Evolutionary conservation across 2,329 filamentous ascomycete genomes (phyloP).

Genomic region (Fusarium nodosum): DNA sequence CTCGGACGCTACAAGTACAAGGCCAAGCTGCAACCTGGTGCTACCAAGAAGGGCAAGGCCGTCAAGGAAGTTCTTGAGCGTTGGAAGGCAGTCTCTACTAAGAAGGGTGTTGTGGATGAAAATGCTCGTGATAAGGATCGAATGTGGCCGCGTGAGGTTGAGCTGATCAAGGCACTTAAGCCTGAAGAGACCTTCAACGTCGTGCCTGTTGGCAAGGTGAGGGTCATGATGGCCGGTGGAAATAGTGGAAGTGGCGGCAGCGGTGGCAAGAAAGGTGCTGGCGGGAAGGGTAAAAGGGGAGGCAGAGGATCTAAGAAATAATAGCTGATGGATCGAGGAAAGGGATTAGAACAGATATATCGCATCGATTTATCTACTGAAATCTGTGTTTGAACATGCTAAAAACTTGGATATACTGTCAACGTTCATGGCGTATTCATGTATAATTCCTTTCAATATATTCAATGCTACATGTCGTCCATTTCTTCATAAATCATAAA

Average conservation of each 20-base stretch:
- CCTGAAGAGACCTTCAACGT: conserved; percentile 84
- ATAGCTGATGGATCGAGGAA: conserved; percentile 12
- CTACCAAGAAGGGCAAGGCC: conserved; percentile 93
- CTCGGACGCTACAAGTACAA: conserved; percentile 87
- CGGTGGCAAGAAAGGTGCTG: conserved; percentile 56
- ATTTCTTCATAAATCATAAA: conserved; percentile 25
- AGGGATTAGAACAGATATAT: conserved; percentile 9
- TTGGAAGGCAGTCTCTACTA: conserved; percentile 77
- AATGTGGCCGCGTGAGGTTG: conserved; percentile 89
- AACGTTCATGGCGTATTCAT: conserved; percentile 25
- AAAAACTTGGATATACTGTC: conserved; percentile 21
- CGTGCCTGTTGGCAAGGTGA: conserved; percentile 83
- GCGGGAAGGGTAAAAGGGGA: conserved; percentile 55
- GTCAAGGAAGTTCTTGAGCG: conserved; percentile 88
- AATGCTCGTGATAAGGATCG: conserved; percentile 73
- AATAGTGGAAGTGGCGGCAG: conserved; percentile 57
- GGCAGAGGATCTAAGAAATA: conserved; percentile 62
- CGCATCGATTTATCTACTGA: conserved; percentile 27
- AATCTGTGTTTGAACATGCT: conserved; percentile 22
- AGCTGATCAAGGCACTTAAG: conserved; percentile 84
- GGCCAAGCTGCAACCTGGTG: conserved; percentile 91
- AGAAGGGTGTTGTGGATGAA: conserved; percentile 73
- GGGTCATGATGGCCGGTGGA: conserved; percentile 76
- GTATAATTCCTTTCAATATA: conserved; percentile 7
- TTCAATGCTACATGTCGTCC: conserved; percentile 9